Conservation (phyloP, 306 rosid species). For the Purshia tridentata region DNA sequence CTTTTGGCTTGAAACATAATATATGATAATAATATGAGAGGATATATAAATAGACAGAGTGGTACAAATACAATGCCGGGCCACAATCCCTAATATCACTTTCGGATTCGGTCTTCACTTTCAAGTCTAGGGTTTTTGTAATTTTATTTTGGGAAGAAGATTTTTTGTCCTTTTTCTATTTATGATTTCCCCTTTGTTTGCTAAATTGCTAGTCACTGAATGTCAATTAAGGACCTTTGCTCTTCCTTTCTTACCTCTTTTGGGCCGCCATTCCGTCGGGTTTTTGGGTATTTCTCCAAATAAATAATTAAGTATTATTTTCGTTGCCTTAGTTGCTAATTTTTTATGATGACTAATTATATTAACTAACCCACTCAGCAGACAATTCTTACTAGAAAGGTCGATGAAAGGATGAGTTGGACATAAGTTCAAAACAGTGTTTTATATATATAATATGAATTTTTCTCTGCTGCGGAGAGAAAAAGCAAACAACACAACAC, state of each 20-base stretch:
- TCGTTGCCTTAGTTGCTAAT: too few relatives aligned
- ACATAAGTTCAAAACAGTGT: too few relatives aligned
- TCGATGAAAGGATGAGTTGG: too few relatives aligned
- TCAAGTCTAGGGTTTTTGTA: neutral
- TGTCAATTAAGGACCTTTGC: constrained; percentile 2
- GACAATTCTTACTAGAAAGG: too few relatives aligned
- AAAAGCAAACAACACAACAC: too few relatives aligned
- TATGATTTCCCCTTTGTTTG: constrained; percentile 8
- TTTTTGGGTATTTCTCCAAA: neutral
- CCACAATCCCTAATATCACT: neutral
- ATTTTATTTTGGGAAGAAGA: neutral
- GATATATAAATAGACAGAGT: neutral
- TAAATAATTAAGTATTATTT: too few relatives aligned
- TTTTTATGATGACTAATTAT: too few relatives aligned
- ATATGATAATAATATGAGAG: too few relatives aligned
- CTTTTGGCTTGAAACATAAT: neutral
- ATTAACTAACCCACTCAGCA: too few relatives aligned
- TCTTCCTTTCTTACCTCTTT: neutral
- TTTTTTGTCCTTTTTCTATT: neutral
- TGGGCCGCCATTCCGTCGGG: constrained; percentile 1
- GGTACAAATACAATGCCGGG: neutral
- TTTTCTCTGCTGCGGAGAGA: too few relatives aligned
- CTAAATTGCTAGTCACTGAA: constrained; percentile 8
- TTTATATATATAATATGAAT: too few relatives aligned
- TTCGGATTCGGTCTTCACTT: neutral